These are phyloP conservation scores for Chalciporus chontae DNA, from an alignment of 768 basidiomycete genomes.

Conservation along the genomic window DNA sequence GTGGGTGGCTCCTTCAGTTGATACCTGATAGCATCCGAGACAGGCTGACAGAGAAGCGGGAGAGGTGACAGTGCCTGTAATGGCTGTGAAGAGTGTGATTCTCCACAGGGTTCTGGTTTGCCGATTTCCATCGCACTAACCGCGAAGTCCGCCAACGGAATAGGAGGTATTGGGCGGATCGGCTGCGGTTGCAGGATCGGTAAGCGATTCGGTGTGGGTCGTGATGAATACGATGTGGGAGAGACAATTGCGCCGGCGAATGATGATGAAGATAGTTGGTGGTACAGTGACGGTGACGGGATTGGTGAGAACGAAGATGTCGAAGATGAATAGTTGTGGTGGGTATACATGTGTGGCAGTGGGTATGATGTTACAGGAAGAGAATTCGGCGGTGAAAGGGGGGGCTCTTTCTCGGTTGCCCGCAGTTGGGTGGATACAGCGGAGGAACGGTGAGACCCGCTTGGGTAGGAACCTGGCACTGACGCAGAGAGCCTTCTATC, in stretches of 20 bases:
- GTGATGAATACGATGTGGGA: conserved; percentile 13
- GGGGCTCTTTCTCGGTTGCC: conserved; percentile 16
- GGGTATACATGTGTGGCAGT: conserved; percentile 22
- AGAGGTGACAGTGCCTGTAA: conserved; percentile 24
- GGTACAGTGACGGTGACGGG: conserved; percentile 17
- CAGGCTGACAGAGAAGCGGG: conserved; percentile 33
- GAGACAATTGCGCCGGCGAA: conserved; percentile 27
- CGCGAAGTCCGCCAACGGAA: conserved; percentile 29
- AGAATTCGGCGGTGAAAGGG: conserved; percentile 6
- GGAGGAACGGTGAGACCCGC: conserved; percentile 19
- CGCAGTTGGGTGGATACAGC: conserved; percentile 11
- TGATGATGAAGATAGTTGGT: conserved; percentile 22
- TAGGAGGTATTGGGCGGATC: conserved; percentile 33
- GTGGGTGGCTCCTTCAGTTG: conserved; percentile 20
- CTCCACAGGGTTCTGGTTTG: not conserved
- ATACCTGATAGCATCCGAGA: conserved; percentile 31
- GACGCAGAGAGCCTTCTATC: conserved; percentile 32
- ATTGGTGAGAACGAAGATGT: conserved; percentile 18
- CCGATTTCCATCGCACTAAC: conserved; percentile 17
- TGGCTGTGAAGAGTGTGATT: conserved; percentile 1
- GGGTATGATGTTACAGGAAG: conserved; percentile 17
- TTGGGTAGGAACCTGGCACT: conserved; percentile 30
- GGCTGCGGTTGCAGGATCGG: conserved; percentile 33
- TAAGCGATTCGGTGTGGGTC: conserved; percentile 12
- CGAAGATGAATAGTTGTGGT: conserved; percentile 16